Base-by-base conservation (phyloP, 2,329 filamentous ascomycete species). In the Ophiocordyceps unilateralis region DNA sequence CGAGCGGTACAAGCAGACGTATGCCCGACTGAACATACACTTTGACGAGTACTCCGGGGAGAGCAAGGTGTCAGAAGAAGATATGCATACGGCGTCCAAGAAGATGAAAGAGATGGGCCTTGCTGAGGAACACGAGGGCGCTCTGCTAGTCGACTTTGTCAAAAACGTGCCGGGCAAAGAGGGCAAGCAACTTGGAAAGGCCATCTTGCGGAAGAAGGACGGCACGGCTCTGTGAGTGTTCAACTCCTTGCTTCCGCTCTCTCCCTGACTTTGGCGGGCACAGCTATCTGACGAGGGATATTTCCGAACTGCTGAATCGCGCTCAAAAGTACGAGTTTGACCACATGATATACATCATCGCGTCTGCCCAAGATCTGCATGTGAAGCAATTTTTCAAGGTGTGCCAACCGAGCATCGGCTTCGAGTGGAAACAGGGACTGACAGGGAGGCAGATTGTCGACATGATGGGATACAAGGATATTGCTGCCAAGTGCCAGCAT, bases 271-370 rank as follows among this genome's bases (percentile, higher is more conserved):
- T 36, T 24, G 9, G 32, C 17, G 32, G 5, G 20, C 28, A 9
- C 40, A 46, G 45, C 19, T 46, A 89, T 56, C 69, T 88, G 40
- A 84, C 83, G 41, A 76, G 83, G 50, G 82, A 89, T 58, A 81
- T 88, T 48, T 81, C 78, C 50, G 81, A 86, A 54, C 72, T 84
- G 23, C 62, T 86, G 43, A 72, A 77, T 53, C 74, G 83, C 44
- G 49, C 74, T 40, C 67, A 78, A 20, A 70, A 72, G 53, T 76
- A 76, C 61, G 58, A 76, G 1, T 85, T 84, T 51, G 81, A 86
- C 61, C 76, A 83, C 53, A 84, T 86, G 81, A 80, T 86, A 39
- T 86, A 86, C 52, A 81, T 87, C 5, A 76, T 85, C 20, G 79
- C 80, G 0, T 75, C 73, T 28, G 74, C 80, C 49, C 81, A 86